These are phyloP conservation scores for Nitzschia inconspicua DNA, from an alignment of 108 stramenopile genomes.

Conservation along the genomic window DNA sequence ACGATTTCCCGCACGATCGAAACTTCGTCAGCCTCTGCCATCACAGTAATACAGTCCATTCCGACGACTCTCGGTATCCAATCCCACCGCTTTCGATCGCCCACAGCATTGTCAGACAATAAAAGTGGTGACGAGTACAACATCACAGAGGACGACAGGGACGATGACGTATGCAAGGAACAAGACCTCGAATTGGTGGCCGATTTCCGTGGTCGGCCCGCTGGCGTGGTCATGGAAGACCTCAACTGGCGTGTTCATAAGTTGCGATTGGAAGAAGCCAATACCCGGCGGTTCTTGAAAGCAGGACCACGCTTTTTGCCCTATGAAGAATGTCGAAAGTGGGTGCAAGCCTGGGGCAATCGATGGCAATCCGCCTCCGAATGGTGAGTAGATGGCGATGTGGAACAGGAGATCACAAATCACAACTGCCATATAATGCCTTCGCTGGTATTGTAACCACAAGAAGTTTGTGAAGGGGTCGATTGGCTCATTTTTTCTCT, in stretches of 20 bases:
- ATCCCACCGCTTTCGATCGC: no score
- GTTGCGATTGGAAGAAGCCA: slow-evolving; percentile 68
- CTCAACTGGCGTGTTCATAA: slow-evolving; percentile 64
- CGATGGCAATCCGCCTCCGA: slow-evolving; percentile 52
- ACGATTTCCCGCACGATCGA: no score
- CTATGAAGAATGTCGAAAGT: slow-evolving; percentile 56
- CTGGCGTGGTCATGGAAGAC: slow-evolving; percentile 45
- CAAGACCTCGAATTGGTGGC: not conserved
- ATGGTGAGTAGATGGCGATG: slow-evolving; percentile 27
- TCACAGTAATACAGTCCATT: no score
- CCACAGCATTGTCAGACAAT: no score
- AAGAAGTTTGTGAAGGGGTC: not conserved
- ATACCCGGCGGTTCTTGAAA: slow-evolving; percentile 62
- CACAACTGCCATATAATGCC: not conserved
- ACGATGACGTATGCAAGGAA: not conserved
- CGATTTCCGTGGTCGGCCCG: slow-evolving; percentile 6
- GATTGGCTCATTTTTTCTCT: not conserved
- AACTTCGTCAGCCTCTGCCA: no score
- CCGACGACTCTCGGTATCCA: no score
- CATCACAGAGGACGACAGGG: not conserved
- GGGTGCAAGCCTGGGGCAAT: slow-evolving; percentile 56
- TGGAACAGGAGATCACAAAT: not conserved
- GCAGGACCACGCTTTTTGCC: slow-evolving; percentile 50
- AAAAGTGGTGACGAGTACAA: not conserved
- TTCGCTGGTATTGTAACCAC: not conserved